Conservation (phyloP, 2,329 filamentous ascomycete species). For the Aspergillus hiratsukae region DNA sequence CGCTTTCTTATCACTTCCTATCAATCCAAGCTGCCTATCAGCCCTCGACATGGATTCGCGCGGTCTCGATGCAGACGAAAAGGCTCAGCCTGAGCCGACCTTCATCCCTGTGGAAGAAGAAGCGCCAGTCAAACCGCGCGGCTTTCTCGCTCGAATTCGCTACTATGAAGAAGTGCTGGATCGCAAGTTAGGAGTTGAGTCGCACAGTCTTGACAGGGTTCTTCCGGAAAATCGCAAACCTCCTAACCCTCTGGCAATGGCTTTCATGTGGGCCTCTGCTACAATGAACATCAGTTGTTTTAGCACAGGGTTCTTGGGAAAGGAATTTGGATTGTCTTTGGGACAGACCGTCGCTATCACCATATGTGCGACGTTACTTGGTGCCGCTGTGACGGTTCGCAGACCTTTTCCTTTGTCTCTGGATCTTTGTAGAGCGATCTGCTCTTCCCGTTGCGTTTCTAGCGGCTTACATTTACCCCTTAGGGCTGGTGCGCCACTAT, state of each 20-base stretch:
- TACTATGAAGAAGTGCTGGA: conserved; percentile 44
- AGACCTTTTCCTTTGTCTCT: conserved; percentile 1
- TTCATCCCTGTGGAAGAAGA: conserved; percentile 12
- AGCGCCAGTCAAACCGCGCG: conserved; percentile 8
- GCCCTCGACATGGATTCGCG: conserved; percentile 4
- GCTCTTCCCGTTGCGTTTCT: neutral
- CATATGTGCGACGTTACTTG: conserved; percentile 46
- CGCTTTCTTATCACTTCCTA: neutral
- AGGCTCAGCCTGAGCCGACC: conserved; percentile 10
- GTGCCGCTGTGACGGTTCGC: conserved; percentile 27
- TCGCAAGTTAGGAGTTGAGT: conserved; percentile 47
- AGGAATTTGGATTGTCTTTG: conserved; percentile 46
- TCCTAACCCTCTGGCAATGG: conserved; percentile 47
- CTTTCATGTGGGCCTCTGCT: conserved; percentile 49
- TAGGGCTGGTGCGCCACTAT: conserved; percentile 49
- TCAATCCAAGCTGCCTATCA: neutral
- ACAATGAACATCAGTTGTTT: conserved; percentile 52
- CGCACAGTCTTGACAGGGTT: conserved; percentile 45
- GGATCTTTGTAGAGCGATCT: neutral
- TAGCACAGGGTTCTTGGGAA: conserved; percentile 49
- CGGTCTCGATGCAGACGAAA: conserved; percentile 9
- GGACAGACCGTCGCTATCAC: conserved; percentile 43
- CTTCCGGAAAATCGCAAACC: conserved; percentile 27
- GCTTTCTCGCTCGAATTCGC: conserved; percentile 26
- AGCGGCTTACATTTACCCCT: conserved; percentile 3